Evolutionary conservation across 352 stramenopile species (phyloP), one percentile per base, ranked within the genome.

Genomic region (Globisporangium parvum): DNA sequence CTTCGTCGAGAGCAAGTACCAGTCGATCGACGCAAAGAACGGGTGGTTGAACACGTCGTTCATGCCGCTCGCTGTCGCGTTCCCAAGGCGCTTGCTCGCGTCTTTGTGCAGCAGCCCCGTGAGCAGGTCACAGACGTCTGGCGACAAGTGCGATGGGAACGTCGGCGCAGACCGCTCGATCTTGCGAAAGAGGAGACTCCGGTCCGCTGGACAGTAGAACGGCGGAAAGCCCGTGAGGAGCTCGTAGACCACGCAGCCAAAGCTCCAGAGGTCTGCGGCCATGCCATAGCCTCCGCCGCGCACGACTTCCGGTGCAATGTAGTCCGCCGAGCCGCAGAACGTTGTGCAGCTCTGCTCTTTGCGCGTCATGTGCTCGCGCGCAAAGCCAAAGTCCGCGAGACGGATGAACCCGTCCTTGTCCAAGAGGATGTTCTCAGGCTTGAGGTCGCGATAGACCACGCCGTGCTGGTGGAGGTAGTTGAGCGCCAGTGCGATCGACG

Each of bases 141-240:
- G 57, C 10, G 82, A 92, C 35, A 98, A 79, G 59, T 97, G 87
- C 28, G 67, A 71, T n/a, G 95, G 96, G 69, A 98, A 99, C 26
- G 73, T 77, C 10, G 98, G 80, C 35, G 97, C 77, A 20, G 82
- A 82, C 40, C 85, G 81, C 50, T 95, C 79, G 59, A 99, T 99
- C 71, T 98, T 99, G 58, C 95, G 87, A 65, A 99, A 99, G 31
- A 99, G 77, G 57, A 91, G 71, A 47, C 96, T 85, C 12, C 96
- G 86, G 60, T 90, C 77, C n/a, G 66, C 68, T 14, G 74, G 80
- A 20, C 66, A 78, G 71, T 99, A 99, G 65, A 99, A 99, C 28
- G 85, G 85, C 46, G 85, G 83, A 49, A 87, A 91, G 11, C 85
- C 85, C 10, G 80, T 95, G 42, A 95, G 68, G 52, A 95, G 61